Base-by-base conservation (phyloP, 1,284 basidiomycete species). In the Anthracocystis setariae region DNA sequence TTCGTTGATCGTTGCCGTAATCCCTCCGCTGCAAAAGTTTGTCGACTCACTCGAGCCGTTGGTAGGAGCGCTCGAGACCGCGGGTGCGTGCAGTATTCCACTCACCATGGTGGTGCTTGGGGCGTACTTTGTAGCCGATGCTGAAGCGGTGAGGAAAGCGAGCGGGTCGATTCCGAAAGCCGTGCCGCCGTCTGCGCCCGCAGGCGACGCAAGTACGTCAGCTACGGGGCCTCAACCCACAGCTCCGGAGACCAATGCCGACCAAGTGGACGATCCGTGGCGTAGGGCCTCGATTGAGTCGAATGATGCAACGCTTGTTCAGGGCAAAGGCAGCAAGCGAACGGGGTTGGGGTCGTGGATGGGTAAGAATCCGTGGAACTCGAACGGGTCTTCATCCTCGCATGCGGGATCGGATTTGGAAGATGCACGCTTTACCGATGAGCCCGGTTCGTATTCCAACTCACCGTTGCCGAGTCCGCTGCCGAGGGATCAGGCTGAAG, bases 81-180 rank as follows among this genome's bases (percentile, higher is more conserved):
- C 84, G 9, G 84, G 84, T 20, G 79, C 81, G 8, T 84, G 84
- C 69, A 63, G 77, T 80, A 85, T 97, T 70, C 94, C 94, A 0
- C 82, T 96, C 23, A 96, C 94, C 3, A 86, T 97, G 37, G 87
- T 97, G 62, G 93, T 96, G 8, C 89, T 97, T 42, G 94, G 94
- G 17, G 93, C 92, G 8, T 96, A 94, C 86, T 96, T 96, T 55
- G 63, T 68, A 12, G 74, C 56, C 1, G 71, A 73, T 40, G 60
- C 65, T 17, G 52, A 61, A n/a, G 73, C 66, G 17, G 61, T 59
- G 17, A 39, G 58, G 24, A 43, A 64, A 52, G 25, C 12, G 18
- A 29, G 49, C 13, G 12, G 47, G 23, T 27, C 43, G 24, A 44
- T 64, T 27, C 52, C 70, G 18, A 63, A 60, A 21, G 61, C 51